Evolutionary conservation across 2,329 filamentous ascomycete species (phyloP).

Genomic region (Fusarium robinianum): DNA sequence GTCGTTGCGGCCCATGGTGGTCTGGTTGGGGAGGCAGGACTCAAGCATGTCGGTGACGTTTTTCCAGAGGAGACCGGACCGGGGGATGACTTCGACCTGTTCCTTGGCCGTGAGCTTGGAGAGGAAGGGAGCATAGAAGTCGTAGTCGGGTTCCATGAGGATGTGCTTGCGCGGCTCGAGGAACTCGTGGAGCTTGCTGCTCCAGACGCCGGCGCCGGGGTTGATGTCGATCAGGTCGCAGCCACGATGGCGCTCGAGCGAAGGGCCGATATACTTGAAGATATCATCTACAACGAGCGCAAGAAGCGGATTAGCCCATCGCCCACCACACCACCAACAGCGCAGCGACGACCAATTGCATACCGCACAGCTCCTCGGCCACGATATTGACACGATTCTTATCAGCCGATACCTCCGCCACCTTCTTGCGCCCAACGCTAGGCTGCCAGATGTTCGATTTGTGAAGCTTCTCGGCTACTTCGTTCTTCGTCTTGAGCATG

Average conservation of each 20-base stretch:
- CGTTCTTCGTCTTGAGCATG: slow-evolving; percentile 11
- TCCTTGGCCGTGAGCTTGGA: slow-evolving; percentile 56
- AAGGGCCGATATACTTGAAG: slow-evolving; percentile 68
- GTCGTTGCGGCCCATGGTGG: slow-evolving; percentile 42
- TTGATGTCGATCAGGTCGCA: slow-evolving; percentile 89
- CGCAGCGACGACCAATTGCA: slow-evolving; percentile 8
- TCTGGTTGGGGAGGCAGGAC: slow-evolving; percentile 60
- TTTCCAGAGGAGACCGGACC: slow-evolving; percentile 63
- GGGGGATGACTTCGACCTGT: slow-evolving; percentile 55
- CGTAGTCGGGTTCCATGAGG: slow-evolving; percentile 73
- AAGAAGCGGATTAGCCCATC: background rate
- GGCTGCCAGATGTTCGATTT: slow-evolving; percentile 36
- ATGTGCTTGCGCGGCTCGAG: slow-evolving; percentile 82
- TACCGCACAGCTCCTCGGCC: slow-evolving; percentile 55
- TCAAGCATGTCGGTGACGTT: slow-evolving; percentile 60
- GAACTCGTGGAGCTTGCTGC: slow-evolving; percentile 71
- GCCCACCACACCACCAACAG: background rate
- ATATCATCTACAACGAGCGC: slow-evolving; percentile 70
- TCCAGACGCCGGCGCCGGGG: slow-evolving; percentile 80
- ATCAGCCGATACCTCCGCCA: slow-evolving; percentile 26
- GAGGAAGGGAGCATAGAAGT: slow-evolving; percentile 65
- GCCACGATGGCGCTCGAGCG: slow-evolving; percentile 70
- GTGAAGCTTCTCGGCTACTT: slow-evolving; percentile 31
- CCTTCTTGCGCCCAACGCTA: slow-evolving; percentile 13
- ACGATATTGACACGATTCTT: slow-evolving; percentile 57